Evolutionary conservation across 2,329 filamentous ascomycete species (phyloP).

Genomic region (Paraphoma chrysanthemicola): DNA sequence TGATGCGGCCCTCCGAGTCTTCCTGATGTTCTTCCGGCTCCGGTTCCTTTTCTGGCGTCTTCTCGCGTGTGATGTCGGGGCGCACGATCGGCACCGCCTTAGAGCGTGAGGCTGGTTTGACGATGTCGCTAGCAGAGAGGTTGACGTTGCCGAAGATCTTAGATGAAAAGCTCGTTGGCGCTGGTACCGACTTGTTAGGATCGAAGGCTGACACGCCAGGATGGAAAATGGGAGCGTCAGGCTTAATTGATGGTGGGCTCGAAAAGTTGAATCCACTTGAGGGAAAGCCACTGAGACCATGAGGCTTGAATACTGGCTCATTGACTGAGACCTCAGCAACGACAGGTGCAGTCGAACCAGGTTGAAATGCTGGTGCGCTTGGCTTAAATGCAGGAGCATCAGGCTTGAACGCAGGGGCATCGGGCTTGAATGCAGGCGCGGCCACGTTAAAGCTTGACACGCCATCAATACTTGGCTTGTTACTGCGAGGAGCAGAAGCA

Average conservation of each 20-base stretch:
- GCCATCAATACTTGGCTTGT: slow-evolving; percentile 43
- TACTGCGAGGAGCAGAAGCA: slow-evolving; percentile 55
- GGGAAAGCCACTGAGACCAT: slow-evolving; percentile 16
- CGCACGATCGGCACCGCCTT: slow-evolving; percentile 85
- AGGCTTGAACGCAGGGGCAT: slow-evolving; percentile 74
- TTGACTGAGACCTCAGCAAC: slow-evolving; percentile 41
- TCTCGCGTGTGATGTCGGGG: slow-evolving; percentile 57
- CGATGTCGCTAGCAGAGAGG: slow-evolving; percentile 65
- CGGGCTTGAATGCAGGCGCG: slow-evolving; percentile 76
- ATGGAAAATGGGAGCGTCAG: slow-evolving; percentile 78
- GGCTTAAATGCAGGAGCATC: slow-evolving; percentile 50
- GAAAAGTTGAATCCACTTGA: slow-evolving; percentile 33
- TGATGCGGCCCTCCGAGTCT: slow-evolving; percentile 66
- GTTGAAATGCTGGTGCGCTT: slow-evolving; percentile 54
- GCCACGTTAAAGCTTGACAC: slow-evolving; percentile 68
- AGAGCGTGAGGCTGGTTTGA: slow-evolving; percentile 72
- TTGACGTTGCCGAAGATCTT: slow-evolving; percentile 53
- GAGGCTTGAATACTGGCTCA: slow-evolving; percentile 20
- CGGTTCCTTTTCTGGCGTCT: slow-evolving; percentile 55
- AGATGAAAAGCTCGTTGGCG: slow-evolving; percentile 38
- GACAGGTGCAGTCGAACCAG: slow-evolving; percentile 25
- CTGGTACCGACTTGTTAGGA: slow-evolving; percentile 26
- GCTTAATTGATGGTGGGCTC: slow-evolving; percentile 46
- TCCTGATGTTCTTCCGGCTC: slow-evolving; percentile 51
- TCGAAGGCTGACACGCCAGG: slow-evolving; percentile 32